phyloP scores from a whole-genome alignment of 176 grass and related monocot species.

The Triticum urartu region DNA sequence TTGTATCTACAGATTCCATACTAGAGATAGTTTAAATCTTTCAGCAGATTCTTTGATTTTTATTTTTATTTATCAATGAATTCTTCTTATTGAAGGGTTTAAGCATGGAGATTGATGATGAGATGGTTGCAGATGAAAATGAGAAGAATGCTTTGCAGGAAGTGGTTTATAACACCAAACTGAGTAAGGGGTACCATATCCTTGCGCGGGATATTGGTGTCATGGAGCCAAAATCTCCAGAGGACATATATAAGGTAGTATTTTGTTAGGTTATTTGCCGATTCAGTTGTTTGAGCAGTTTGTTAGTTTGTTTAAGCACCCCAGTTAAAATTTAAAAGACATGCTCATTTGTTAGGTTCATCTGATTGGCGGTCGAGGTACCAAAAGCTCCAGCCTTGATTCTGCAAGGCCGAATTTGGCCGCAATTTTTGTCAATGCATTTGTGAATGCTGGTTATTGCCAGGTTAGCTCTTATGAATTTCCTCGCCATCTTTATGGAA shows the following conservation, averaged over 20 bases:
- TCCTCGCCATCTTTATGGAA: slow-evolving; percentile 10
- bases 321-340: not conserved
- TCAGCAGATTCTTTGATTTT: not conserved
- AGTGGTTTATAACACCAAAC: slow-evolving; percentile 48
- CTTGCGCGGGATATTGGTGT: slow-evolving; percentile 78
- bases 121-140: slow-evolving; percentile 71
- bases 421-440: slow-evolving; percentile 95
- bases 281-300: not conserved
- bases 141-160: slow-evolving; percentile 56
- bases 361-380: slow-evolving; percentile 63
- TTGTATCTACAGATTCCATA: not conserved
- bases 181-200: slow-evolving; percentile 61
- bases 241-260: slow-evolving; percentile 71
- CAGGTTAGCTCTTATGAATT: slow-evolving; percentile 57
- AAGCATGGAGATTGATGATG: slow-evolving; percentile 62
- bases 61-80: not conserved
- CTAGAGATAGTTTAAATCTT: not conserved
- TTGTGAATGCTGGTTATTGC: slow-evolving; percentile 97
- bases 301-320: not conserved
- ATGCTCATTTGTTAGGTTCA: slow-evolving; percentile 50
- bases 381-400: slow-evolving; percentile 80
- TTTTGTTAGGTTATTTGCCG: not conserved
- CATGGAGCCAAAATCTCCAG: slow-evolving; percentile 68
- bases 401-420: slow-evolving; percentile 94
- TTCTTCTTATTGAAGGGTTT: slow-evolving; percentile 50